Base-by-base conservation (phyloP, 768 basidiomycete species). In the Austroboletus festivus region DNA sequence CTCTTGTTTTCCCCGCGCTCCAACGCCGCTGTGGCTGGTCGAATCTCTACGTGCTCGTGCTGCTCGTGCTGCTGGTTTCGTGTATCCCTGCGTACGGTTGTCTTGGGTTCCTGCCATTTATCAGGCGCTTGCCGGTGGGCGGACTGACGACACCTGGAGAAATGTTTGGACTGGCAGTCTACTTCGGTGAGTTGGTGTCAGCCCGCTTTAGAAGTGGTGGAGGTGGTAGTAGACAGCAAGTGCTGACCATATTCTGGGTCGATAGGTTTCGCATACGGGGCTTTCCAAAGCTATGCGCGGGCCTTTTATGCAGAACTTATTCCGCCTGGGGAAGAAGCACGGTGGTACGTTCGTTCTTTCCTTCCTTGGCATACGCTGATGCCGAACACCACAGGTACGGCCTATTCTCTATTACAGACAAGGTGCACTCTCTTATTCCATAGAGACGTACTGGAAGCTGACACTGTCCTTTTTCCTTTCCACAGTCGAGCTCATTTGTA, bases 391-490 rank as follows among this genome's bases (percentile, higher is more conserved):
- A 2, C 22, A 75, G 75, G 75, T 84, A 86, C 53, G 86, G 82
- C 2, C 68, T 97, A 28, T 96, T 87, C 68, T 86, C 87, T 15
- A 93, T 97, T 56, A 95, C 93, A 0, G 89, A 92, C 70, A 91
- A 93, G 74, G 88, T 83, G 5, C 7, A 12, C 12, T 28, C 12
- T 12, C 7, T 28, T 28, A 12, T n/a, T n/a, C n/a, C n/a, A n/a
- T n/a, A n/a, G n/a, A n/a, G n/a, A n/a, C n/a, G n/a, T n/a, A n/a
- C n/a, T n/a, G n/a, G n/a, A n/a, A n/a, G n/a, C n/a, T n/a, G n/a
- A n/a, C n/a, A n/a, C 28, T 28, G 28, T 28, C 28, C 28, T 28
- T 28, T 28, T 28, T 28, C 35, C 13, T 37, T 37, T 34, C 18
- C 26, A 19, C 62, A 96, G 86, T 93, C 92, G 7, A 86, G 85